Evolutionary conservation across 2,329 filamentous ascomycete genomes (phyloP).

Genomic region (Ilyonectria destructans): DNA sequence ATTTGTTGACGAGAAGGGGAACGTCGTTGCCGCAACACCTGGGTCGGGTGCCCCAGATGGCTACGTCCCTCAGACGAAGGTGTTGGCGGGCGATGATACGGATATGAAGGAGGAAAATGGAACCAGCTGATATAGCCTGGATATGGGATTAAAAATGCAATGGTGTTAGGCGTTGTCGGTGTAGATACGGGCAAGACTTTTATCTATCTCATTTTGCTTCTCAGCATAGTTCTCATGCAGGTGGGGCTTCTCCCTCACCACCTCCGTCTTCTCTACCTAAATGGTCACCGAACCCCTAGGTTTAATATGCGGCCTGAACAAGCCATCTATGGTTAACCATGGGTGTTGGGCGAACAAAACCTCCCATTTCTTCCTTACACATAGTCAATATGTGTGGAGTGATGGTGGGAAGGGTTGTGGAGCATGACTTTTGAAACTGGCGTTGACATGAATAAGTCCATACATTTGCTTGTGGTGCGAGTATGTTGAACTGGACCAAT

Average conservation of each 20-base stretch:
- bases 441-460: too few relatives aligned
- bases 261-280: constrained; percentile 83
- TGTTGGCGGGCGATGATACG: constrained; percentile 75
- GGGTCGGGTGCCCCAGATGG: constrained; percentile 74
- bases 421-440: too few relatives aligned
- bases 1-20: constrained; percentile 93
- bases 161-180: constrained; percentile 56
- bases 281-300: constrained; percentile 96
- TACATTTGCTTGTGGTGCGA: too few relatives aligned
- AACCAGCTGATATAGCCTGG: constrained; percentile 47
- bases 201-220: constrained; percentile 33
- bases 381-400: too few relatives aligned
- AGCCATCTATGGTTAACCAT: not conserved
- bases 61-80: constrained; percentile 76
- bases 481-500: too few relatives aligned
- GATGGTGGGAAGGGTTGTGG: too few relatives aligned
- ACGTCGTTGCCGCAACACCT: constrained; percentile 88
- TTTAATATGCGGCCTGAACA: constrained; percentile 80
- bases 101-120: constrained; percentile 72
- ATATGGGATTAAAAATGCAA: constrained; percentile 49
- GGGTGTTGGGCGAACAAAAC: not conserved
- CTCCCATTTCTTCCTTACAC: too few relatives aligned
- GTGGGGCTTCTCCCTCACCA: not conserved
- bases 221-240: constrained; percentile 3
- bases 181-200: constrained; percentile 33